Evolutionary conservation across 2,329 filamentous ascomycete species (phyloP).

Genomic region (Phyllosticta capitalensis): DNA sequence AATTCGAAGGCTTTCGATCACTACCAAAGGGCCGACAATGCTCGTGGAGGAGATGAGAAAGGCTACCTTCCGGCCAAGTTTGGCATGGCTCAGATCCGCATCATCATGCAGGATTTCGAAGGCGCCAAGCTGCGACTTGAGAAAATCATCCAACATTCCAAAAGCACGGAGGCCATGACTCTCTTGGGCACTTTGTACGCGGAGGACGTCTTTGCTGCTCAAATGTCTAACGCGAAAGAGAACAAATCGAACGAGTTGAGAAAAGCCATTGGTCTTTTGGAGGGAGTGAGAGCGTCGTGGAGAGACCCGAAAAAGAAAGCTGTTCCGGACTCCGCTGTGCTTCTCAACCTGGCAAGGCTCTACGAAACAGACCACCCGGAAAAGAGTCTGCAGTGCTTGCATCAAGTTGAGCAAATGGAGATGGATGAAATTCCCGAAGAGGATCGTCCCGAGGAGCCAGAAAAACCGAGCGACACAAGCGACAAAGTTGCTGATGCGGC

Average conservation of each 20-base stretch:
- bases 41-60: slow-evolving; percentile 79
- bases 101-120: slow-evolving; percentile 73
- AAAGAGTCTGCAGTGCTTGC: slow-evolving; percentile 82
- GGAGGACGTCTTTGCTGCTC: slow-evolving; percentile 80
- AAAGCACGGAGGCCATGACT: slow-evolving; percentile 80
- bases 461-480: slow-evolving; percentile 36
- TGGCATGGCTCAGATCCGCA: slow-evolving; percentile 80
- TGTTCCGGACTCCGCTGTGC: slow-evolving; percentile 70
- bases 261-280: slow-evolving; percentile 77
- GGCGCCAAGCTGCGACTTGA: slow-evolving; percentile 90
- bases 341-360: slow-evolving; percentile 82
- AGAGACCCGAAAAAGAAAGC: slow-evolving; percentile 84
- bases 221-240: slow-evolving; percentile 64
- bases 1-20: slow-evolving; percentile 68
- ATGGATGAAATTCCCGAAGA: slow-evolving; percentile 65
- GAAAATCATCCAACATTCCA: slow-evolving; percentile 83
- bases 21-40: slow-evolving; percentile 84
- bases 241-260: slow-evolving; percentile 78
- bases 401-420: slow-evolving; percentile 87
- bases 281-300: slow-evolving; percentile 78
- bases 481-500: slow-evolving; percentile 26
- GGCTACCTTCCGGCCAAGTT: slow-evolving; percentile 94
- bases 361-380: slow-evolving; percentile 82
- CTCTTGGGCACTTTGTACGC: slow-evolving; percentile 85
- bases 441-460: slow-evolving; percentile 34